phyloP scores from a whole-genome alignment of 495 filamentous ascomycete genomes.

The Aspergillus carlsbadensis region DNA sequence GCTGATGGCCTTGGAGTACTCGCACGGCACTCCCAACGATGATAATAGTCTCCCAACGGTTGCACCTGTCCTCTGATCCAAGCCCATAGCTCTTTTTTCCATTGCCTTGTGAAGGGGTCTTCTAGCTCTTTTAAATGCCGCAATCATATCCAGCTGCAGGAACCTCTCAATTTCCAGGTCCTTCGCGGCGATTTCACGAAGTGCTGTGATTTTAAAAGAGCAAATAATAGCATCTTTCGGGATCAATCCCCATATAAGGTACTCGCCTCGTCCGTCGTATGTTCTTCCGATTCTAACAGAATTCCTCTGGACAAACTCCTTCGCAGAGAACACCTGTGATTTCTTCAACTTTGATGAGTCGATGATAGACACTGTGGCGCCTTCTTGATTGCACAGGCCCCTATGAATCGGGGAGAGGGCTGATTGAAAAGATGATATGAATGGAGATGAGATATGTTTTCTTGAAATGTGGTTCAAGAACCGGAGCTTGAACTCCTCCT shows the following conservation, averaged over 20 bases:
- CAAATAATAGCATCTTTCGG: slow-evolving; percentile 26
- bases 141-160: slow-evolving; percentile 27
- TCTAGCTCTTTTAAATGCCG: neutral
- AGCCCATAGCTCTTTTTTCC: neutral
- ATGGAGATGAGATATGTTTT: slow-evolving; percentile 20
- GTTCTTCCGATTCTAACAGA: slow-evolving; percentile 9
- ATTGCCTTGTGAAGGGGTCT: slow-evolving; percentile 6
- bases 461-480: slow-evolving; percentile 29
- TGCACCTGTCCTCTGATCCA: slow-evolving; percentile 15
- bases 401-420: slow-evolving; percentile 36
- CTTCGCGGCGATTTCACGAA: slow-evolving; percentile 18
- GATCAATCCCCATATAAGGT: slow-evolving; percentile 31
- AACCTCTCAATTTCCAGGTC: slow-evolving; percentile 22
- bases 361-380: slow-evolving; percentile 30
- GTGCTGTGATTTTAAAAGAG: slow-evolving; percentile 20
- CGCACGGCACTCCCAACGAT: slow-evolving; percentile 7
- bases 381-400: slow-evolving; percentile 22
- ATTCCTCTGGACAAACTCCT: slow-evolving; percentile 19
- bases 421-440: slow-evolving; percentile 31
- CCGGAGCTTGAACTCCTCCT: slow-evolving; percentile 18
- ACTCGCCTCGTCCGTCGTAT: slow-evolving; percentile 36
- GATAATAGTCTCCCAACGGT: slow-evolving; percentile 20
- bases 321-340: slow-evolving; percentile 27
- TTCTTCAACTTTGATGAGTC: slow-evolving; percentile 27
- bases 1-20: slow-evolving; percentile 8